These are phyloP conservation scores for Cantharellus cinnabarinus DNA, from an alignment of 768 basidiomycete genomes.

Conservation along the genomic window DNA sequence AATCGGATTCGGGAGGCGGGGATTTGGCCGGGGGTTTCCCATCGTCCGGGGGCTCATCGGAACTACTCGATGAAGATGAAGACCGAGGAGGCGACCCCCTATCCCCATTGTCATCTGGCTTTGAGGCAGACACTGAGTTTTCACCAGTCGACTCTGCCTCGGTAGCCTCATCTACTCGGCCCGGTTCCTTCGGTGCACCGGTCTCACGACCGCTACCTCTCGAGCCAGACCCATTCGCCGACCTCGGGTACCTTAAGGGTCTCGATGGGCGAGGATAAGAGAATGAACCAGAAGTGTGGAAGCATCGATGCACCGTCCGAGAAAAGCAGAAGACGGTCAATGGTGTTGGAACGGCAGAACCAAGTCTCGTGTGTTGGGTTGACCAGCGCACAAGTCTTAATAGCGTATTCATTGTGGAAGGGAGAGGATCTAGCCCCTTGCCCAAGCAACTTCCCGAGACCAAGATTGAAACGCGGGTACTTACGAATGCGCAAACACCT, in stretches of 20 bases:
- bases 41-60: slow-evolving; percentile 24
- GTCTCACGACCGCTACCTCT: slow-evolving; percentile 1
- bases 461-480: too few relatives aligned
- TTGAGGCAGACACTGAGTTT: slow-evolving; percentile 1
- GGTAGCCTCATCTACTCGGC: background rate
- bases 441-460: too few relatives aligned
- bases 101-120: slow-evolving; percentile 6
- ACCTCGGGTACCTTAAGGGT: slow-evolving; percentile 15
- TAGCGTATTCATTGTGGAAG: too few relatives aligned
- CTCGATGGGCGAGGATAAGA: background rate
- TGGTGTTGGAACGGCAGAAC: too few relatives aligned
- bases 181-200: too few relatives aligned
- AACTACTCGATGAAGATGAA: slow-evolving; percentile 12
- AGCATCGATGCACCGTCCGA: background rate
- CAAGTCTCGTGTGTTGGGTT: too few relatives aligned
- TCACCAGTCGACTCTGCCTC: slow-evolving; percentile 1
- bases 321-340: background rate
- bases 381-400: too few relatives aligned
- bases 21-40: slow-evolving; percentile 6
- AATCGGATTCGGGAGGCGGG: slow-evolving; percentile 16
- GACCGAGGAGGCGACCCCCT: slow-evolving; percentile 17
- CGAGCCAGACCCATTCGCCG: slow-evolving; percentile 14
- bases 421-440: too few relatives aligned
- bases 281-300: background rate
- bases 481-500: too few relatives aligned